Base-by-base conservation (phyloP, 176 grass and related monocot genomes). In the Zea mays region DNA sequence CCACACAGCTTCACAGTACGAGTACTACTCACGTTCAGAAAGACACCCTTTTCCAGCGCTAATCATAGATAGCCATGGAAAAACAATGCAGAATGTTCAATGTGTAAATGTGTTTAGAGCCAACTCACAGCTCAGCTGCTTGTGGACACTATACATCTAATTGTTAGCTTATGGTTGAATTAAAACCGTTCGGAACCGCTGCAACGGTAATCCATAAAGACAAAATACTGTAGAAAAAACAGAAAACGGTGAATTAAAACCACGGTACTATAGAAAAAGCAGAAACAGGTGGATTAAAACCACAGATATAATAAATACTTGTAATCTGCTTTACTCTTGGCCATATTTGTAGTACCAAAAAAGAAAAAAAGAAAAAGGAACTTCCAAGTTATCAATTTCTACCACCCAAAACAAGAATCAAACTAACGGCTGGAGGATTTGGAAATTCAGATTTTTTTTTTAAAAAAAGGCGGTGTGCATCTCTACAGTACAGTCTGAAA, bases 51-150 rank as follows among this genome's bases (percentile, higher is more conserved):
- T 84, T 74, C 37, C 39, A 5, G 46, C 80, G 76, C 34, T 65
- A 88, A 88, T 84, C 81, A 84, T 75, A 70, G 70, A 84, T 75
- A 70, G 70, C 39, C 39, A 62, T 69, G 14, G 44, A 75, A 38
- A 27, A 69, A 43, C 4, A 55, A 75, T 74, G 41, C 17, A n/a
- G 9, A 69, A 83, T 27, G 38, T 13, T 34, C 10, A 34, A 4
- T 61, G 52, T 69, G 37, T 8, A 46, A 27, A 73, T 69, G 44
- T 74, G 7, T 77, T 11, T n/a, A 42, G 27, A 66, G 19, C 40
- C 41, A 5, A 20, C 47, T 49, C 13, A 0, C 37, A 4, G 37
- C 50, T 63, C 16, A 0, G 19, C 40, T 73, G 10, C 49, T n/a
- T n/a, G n/a, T n/a, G n/a, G n/a, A n/a, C n/a, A n/a, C n/a, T n/a